A percentile compares a stretch with the other conserved stretches of the same genome.
Evolutionary conservation across 805 yeast species (phyloP).

Genomic region (Kodamaea sagamina): DNA sequence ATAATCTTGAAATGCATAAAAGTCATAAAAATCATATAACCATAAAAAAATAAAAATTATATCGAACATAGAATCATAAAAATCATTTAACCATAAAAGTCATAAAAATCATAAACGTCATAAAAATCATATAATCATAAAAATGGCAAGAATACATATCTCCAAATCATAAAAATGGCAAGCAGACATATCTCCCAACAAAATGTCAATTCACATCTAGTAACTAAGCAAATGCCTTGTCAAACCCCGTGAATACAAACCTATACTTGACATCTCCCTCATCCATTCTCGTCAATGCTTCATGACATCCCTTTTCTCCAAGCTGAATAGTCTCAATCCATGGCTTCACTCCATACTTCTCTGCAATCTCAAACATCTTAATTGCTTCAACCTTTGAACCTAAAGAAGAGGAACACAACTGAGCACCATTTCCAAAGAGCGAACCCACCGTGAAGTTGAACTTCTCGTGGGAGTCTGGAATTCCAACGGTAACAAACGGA

Average conservation of each 20-base stretch:
- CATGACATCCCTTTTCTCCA: slow-evolving; percentile 29
- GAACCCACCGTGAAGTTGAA: slow-evolving; percentile 24
- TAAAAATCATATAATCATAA: too few species aligned
- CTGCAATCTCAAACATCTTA: slow-evolving; percentile 40
- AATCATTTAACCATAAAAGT: too few species aligned
- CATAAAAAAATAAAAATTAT: too few species aligned
- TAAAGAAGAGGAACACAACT: slow-evolving; percentile 31
- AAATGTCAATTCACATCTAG: too few species aligned
- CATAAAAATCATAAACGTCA: too few species aligned
- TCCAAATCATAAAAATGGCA: too few species aligned
- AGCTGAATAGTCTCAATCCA: slow-evolving; percentile 39
- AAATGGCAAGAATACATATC: too few species aligned
- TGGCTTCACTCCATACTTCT: slow-evolving; percentile 34
- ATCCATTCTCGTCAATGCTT: slow-evolving; percentile 35
- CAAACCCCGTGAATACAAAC: slow-evolving; percentile 59
- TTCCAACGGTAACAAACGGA: slow-evolving; percentile 27
- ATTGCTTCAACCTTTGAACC: slow-evolving; percentile 38
- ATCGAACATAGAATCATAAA: too few species aligned
- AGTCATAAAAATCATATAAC: too few species aligned
- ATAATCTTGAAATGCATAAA: too few species aligned
- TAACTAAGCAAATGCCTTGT: slow-evolving; percentile 38
- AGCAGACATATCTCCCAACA: too few species aligned
- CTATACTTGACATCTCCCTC: slow-evolving; percentile 44
- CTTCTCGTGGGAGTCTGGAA: slow-evolving; percentile 26
- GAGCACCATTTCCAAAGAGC: slow-evolving; percentile 27